Evolutionary conservation across 345 rosid genomes (phyloP).

Genomic region (Euphorbia pulcherrima): DNA sequence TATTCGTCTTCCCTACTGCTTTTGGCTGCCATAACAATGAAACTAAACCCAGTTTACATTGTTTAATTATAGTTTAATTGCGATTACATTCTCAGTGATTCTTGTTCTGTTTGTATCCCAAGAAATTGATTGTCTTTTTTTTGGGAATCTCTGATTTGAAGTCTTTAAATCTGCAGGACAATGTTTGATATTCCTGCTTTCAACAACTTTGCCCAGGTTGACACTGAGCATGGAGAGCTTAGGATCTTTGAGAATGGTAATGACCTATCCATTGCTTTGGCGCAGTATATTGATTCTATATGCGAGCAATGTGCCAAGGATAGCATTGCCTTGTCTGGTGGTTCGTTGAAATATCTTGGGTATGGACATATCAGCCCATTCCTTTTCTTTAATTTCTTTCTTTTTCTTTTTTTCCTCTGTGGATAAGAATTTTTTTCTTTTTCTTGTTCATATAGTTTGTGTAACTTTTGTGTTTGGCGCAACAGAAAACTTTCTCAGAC

Average conservation of each 20-base stretch:
- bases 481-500: constrained; percentile 76
- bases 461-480: constrained; percentile 26
- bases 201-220: constrained; percentile 45
- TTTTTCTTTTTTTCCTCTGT: constrained; percentile 14
- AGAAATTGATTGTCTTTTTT: neutral
- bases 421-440: no score
- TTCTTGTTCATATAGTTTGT: constrained; percentile 17
- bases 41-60: no score
- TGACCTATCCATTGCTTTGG: constrained; percentile 75
- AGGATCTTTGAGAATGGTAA: constrained; percentile 70
- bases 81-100: constrained; percentile 14
- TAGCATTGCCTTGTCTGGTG: constrained; percentile 82
- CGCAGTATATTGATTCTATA: constrained; percentile 71
- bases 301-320: constrained; percentile 83
- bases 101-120: neutral
- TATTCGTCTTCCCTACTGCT: no score
- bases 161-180: constrained; percentile 10
- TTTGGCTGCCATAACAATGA: no score
- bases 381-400: constrained; percentile 7
- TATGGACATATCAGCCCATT: constrained; percentile 26
- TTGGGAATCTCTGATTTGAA: no score
- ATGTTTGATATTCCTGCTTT: no score
- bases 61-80: constrained; percentile 14
- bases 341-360: constrained; percentile 74
- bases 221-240: constrained; percentile 56